Evolutionary conservation across 1,139 yeast genomes (phyloP).

Genomic region (Pichia sp.): DNA sequence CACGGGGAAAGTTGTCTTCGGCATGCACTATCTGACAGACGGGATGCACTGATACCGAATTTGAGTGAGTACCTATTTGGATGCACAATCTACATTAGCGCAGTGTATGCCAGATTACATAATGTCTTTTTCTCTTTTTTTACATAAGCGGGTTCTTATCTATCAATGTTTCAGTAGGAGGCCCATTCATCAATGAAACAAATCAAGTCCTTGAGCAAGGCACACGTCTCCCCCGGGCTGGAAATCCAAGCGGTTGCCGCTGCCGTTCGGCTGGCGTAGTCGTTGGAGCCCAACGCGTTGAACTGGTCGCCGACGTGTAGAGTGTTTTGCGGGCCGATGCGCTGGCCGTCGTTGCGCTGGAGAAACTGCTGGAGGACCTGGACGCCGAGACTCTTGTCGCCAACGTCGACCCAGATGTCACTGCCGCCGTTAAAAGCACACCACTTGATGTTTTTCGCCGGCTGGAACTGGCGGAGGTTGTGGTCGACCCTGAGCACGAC

Average conservation of each 20-base stretch:
- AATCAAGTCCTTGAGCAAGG: conserved; percentile 54
- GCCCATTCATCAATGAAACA: conserved; percentile 24
- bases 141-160: background rate
- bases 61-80: background rate
- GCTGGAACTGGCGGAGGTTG: conserved; percentile 42
- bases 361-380: conserved; percentile 71
- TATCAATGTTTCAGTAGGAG: conserved; percentile 15
- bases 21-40: too few relatives aligned
- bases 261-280: conserved; percentile 84
- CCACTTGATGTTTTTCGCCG: conserved; percentile 58
- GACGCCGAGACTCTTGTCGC: conserved; percentile 90
- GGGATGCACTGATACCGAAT: background rate
- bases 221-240: conserved; percentile 77
- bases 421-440: conserved; percentile 97
- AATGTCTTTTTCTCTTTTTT: too few relatives aligned
- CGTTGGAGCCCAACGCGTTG: conserved; percentile 90
- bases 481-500: conserved; percentile 77
- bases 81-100: background rate
- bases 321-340: conserved; percentile 39
- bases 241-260: conserved; percentile 97
- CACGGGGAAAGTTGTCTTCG: too few relatives aligned
- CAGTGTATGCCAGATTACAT: background rate
- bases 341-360: conserved; percentile 44
- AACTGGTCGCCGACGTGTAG: conserved; percentile 96
- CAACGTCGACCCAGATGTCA: conserved; percentile 97